Percentiles rank a stretch among this genome's conserved stretches.
These are phyloP conservation scores for Myriosclerotinia scirpicola DNA, from an alignment of 2,329 filamentous ascomycete species.

Conservation along the genomic window DNA sequence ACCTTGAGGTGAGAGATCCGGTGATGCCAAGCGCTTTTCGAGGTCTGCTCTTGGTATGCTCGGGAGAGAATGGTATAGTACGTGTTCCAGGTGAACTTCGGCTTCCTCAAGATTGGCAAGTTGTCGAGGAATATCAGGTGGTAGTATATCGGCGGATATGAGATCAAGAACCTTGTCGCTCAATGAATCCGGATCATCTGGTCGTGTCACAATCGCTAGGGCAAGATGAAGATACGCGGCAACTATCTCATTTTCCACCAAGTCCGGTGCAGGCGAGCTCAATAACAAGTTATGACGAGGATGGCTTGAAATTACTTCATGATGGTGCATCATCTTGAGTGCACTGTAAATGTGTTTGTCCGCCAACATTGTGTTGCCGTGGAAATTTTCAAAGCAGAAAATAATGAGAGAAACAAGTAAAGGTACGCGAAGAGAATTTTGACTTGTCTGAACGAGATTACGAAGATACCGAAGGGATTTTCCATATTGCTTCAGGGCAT, in stretches of 20 bases:
- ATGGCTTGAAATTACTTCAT: conserved; percentile 18
- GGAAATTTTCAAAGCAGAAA: conserved; percentile 33
- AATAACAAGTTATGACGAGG: conserved; percentile 4
- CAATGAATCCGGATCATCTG: conserved; percentile 15
- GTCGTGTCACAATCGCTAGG: conserved; percentile 22
- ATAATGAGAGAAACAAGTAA: conserved; percentile 33
- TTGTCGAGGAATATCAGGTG: conserved; percentile 10
- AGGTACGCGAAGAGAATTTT: conserved; percentile 29
- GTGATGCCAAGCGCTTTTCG: conserved; percentile 20
- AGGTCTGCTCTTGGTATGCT: conserved; percentile 21
- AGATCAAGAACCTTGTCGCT: conserved; percentile 26
- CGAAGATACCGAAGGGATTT: conserved; percentile 29
- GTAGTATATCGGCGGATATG: conserved; percentile 18
- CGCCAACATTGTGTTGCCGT: conserved; percentile 29
- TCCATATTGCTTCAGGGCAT: conserved; percentile 31
- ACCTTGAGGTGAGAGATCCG: conserved; percentile 22
- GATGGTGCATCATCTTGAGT: conserved; percentile 29
- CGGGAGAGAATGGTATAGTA: conserved; percentile 21
- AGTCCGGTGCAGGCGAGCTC: conserved; percentile 18
- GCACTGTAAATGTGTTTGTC: conserved; percentile 27
- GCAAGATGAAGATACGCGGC: conserved; percentile 31
- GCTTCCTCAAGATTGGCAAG: conserved; percentile 19
- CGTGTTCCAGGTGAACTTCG: conserved; percentile 17
- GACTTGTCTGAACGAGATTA: conserved; percentile 14
- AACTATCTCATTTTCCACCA: conserved; percentile 31